Base-by-base conservation (phyloP, 2,329 filamentous ascomycete species). In the Emmonsiellopsis sp. region DNA sequence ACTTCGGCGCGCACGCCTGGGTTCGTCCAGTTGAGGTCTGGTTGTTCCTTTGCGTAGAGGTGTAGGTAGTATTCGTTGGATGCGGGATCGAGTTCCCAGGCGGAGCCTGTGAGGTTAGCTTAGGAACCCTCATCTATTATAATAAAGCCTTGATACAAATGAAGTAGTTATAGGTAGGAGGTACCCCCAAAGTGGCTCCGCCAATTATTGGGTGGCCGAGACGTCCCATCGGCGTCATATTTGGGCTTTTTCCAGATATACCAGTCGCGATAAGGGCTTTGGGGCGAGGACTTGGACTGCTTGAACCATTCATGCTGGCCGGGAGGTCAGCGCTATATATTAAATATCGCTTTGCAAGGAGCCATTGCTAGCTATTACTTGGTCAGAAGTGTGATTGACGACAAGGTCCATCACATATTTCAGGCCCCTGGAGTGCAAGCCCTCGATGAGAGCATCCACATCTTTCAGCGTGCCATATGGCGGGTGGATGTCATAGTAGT, bases 1-100 rank as follows among this genome's bases (percentile, higher is more conserved):
- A 91, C 82, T 1, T 86, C 87, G 45, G 80, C 71, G 13, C 87
- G 79, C 0, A 86, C 80, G 8, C 79, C 80, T 0, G 76, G 75
- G 54, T 85, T 86, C 63, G 91, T 86, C 87, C 87, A 93, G 69
- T 93, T 93, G n/a, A 93, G 75, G 61, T 93, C 88, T 0, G 88
- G 88, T 65, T 92, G 88, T 58, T 87, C 82, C 5, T 78, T 79
- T 6, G 84, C 82, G 66, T 88, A 94, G 9, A 93, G 76, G 56
- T 86, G 83, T 0, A 91, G 79, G 62, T 88, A 91, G 66, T 88
- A 91, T 68, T 91, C 85, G 47, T 77, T 75, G 0, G 86, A 88
- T n/a, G 69, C 65, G 58, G 87, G 82, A 61, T 90, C 86, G 73
- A 81, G 91, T 55, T 83, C 61, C 71, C 72, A 74, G 6, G 68